Base-by-base conservation (phyloP, 192 early-diverging fungal species). In the Podila epigama region DNA sequence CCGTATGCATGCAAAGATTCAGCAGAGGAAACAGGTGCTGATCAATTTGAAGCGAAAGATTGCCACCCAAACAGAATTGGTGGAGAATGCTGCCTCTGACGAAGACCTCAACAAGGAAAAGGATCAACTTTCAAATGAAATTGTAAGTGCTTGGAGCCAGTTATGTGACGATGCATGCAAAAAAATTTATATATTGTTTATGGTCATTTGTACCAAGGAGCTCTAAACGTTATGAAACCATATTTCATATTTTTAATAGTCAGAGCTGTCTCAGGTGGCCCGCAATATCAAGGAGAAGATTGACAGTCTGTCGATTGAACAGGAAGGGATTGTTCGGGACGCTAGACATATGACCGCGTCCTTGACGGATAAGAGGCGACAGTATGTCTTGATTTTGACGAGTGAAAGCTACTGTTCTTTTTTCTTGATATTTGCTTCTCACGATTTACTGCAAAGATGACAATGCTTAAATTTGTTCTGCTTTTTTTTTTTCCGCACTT, bases 251-350 rank as follows among this genome's bases (percentile, higher is more conserved):
- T n/a, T n/a, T n/a, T n/a, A n/a, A n/a, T n/a, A n/a, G n/a, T n/a
- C n/a, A n/a, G n/a, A 75, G 2, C 72, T 95, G 10, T 85, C 92
- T 44, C 79, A 92, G 1, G 70, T 60, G 31, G 51, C 33, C 20
- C 69, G 62, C 27, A 54, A 64, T 3, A 25, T 55, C 7, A 58
- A 52, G 37, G 80, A 79, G 41, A 63, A 75, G 13, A 56, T 84
- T 8, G 52, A 68, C 5, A 81, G 69, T n/a, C 39, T 88, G 33
- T 63, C 60, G 18, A 51, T 58, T 10, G 58, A 78, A 11, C 81
- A 81, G 22, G 70, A 63, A 2, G 59, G 88, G 36, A 61, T 82
- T 28, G 27, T 66, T 25, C 51, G 57, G 34, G 42, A 79, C 33
- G 44, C 70, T 16, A 58, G 37, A 6, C 58, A 44, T 0, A 41